Evolutionary conservation across 768 basidiomycete species (phyloP).

Genomic region (Podaxis pistillaris): DNA sequence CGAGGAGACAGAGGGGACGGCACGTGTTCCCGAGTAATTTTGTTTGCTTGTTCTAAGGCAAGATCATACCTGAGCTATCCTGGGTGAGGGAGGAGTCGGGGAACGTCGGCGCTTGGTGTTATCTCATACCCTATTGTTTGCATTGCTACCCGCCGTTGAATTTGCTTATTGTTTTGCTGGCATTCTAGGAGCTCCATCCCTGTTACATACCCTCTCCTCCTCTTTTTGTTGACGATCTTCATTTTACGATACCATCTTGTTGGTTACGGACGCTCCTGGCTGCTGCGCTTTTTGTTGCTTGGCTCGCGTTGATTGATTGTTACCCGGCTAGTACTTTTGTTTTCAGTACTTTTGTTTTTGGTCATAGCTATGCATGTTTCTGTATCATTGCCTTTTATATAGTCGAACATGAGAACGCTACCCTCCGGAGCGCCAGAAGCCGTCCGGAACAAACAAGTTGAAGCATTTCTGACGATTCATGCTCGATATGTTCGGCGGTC

Average conservation of each 20-base stretch:
- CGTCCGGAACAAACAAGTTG: no score
- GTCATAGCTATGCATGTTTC: neutral
- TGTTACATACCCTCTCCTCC: neutral
- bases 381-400: neutral
- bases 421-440: no score
- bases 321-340: neutral
- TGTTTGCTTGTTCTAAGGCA: conserved; percentile 68
- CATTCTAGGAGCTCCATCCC: conserved; percentile 6
- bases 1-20: conserved; percentile 64
- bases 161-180: conserved; percentile 5
- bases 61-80: neutral
- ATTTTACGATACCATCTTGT: conserved; percentile 14
- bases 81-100: neutral
- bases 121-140: neutral
- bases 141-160: neutral
- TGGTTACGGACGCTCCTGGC: neutral
- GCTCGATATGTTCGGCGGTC: no score
- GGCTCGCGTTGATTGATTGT: neutral
- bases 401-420: neutral
- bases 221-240: neutral
- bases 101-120: neutral
- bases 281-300: conserved; percentile 25
- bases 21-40: conserved; percentile 90
- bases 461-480: no score
- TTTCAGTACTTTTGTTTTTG: neutral